Base-by-base conservation (phyloP, 352 stramenopile genomes). In the Halophytophthora batemanensis region DNA sequence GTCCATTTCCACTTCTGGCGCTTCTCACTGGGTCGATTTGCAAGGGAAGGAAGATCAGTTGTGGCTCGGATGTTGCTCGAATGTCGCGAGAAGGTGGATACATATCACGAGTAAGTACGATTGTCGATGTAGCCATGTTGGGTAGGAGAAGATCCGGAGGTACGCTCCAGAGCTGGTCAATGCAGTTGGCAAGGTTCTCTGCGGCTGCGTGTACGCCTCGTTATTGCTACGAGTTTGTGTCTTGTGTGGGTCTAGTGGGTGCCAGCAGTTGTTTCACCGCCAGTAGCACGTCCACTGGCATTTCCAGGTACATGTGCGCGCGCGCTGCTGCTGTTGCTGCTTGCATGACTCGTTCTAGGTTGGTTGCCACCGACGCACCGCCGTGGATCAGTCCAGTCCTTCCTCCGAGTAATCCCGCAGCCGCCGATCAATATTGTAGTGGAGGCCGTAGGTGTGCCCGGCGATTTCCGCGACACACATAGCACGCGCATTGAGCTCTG, bases 1-100 rank as follows among this genome's bases (percentile, higher is more conserved):
- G 46, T 83, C 61, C 77, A 88, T 87, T 8, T 52, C 59, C 25
- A 31, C 25, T 31, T 31, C 25, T 8, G n/a, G n/a, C n/a, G n/a
- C 8, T 31, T 8, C 8, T 31, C 25, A 8, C 36, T 40, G 33
- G 12, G 39, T 23, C 14, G 33, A 41, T 17, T 42, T 6, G 15
- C 4, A 55, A 31, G 6, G 33, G 12, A 21, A 47, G 18, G 21
- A 42, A 39, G 5, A 39, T 35, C 42, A 43, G 34, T 2, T 52
- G 14, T 19, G 11, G n/a, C n/a, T 14, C 40, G 15, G 25, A 28
- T 3, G 38, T 23, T 43, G 12, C 22, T 8, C 18, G 38, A 31
- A 31, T 4, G 25, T 31, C 4, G 25, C 8, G 25, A 31, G 25
- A 31, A 8, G n/a, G n/a, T n/a, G n/a, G n/a, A n/a, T n/a, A n/a